Conservation (phyloP, 2,329 filamentous ascomycete species). For the Verticillium nubilum region DNA sequence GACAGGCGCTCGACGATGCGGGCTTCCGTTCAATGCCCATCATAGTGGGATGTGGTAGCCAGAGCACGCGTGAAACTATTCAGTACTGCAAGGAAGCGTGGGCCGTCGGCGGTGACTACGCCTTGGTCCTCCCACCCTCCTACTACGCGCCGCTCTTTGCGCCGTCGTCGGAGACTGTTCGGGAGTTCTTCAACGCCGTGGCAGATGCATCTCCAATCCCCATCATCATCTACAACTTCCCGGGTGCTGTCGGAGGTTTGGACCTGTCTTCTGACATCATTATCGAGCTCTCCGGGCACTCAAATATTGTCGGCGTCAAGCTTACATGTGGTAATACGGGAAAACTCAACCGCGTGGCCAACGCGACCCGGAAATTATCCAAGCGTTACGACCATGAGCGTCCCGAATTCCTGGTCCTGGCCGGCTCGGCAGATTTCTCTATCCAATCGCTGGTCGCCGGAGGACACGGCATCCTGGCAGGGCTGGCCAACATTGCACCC, state of each 20-base stretch:
- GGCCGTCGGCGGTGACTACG: constrained; percentile 66
- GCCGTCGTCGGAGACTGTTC: constrained; percentile 53
- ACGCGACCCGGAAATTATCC: constrained; percentile 43
- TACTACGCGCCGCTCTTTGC: constrained; percentile 69
- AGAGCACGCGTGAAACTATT: constrained; percentile 69
- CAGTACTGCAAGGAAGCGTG: constrained; percentile 64
- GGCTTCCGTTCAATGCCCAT: constrained; percentile 63
- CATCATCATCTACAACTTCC: constrained; percentile 66
- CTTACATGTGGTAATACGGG: constrained; percentile 67
- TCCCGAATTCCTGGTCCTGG: constrained; percentile 62
- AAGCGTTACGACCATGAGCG: constrained; percentile 19
- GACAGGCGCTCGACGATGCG: constrained; percentile 60
- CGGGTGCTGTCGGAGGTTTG: constrained; percentile 56
- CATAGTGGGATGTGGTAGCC: constrained; percentile 70
- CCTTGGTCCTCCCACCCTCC: constrained; percentile 68
- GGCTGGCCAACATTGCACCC: constrained; percentile 65
- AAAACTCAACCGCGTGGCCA: constrained; percentile 59
- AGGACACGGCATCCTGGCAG: constrained; percentile 66
- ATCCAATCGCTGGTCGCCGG: constrained; percentile 65
- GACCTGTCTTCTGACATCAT: constrained; percentile 61
- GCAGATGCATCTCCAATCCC: constrained; percentile 59
- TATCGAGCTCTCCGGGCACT: constrained; percentile 52
- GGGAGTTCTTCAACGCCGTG: constrained; percentile 61
- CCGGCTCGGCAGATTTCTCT: constrained; percentile 69
- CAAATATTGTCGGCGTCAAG: constrained; percentile 65